Base-by-base conservation (phyloP, 805 yeast genomes). In the Kodamaea jinghongensis region DNA sequence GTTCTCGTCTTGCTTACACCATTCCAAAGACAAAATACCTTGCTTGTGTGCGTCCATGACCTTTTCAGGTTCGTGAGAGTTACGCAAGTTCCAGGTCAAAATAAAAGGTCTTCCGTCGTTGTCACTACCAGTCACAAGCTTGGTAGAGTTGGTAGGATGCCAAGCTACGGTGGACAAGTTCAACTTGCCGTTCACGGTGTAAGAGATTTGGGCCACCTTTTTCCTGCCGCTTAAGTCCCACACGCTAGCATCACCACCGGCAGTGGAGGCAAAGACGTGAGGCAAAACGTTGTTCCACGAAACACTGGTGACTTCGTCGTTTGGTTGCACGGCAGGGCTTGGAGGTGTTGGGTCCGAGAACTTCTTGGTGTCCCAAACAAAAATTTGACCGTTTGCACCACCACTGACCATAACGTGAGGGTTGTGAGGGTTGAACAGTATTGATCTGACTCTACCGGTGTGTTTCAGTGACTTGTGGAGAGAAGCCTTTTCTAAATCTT, bases 81-180 rank as follows among this genome's bases (percentile, higher is more conserved):
- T 91, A 63, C 97, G 79, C 57, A 93, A 74, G 67, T 93, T 97
- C 99, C 99, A 93, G 11, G 91, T 72, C 48, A 88, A 66, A 39
- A 93, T 80, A 23, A 85, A 75, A 9, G 99, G 96, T 36, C 79
- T 78, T 14, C 74, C 69, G 61, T 90, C 97, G 42, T 79, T 77
- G 44, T 83, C 89, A 20, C 93, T 81, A 17, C 96, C 96, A 17
- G 98, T 91, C 17, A 86, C 80, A 43, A 93, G 76, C 58, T 79
- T 83, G 11, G 98, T 91, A 43, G 91, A 79, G 64, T 82, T 83
- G 31, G 75, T 66, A 41, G 99, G 99, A 61, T 93, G 97, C 99
- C 99, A 93, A 43, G 83, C 88, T 10, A 93, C 95, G 44, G 77
- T 75, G 26, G 95, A 79, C 36, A 91, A 74, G 41, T 82, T 83